Conservation (phyloP, 2,329 filamentous ascomycete species). For the Fusarium marasasianum region DNA sequence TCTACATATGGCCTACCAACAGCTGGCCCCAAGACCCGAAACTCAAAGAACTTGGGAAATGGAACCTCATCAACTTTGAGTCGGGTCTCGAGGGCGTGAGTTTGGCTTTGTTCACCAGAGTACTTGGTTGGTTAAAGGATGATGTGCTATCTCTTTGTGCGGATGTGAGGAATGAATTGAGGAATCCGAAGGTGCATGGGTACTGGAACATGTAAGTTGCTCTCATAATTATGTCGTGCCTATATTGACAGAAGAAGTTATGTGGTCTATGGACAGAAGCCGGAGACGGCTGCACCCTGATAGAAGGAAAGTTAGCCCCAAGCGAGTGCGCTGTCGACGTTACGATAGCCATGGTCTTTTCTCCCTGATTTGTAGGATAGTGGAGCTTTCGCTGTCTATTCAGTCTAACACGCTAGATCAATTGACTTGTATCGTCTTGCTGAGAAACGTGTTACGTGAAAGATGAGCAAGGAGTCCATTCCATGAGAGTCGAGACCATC, state of each 20-base stretch:
- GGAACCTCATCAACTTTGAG: slow-evolving; percentile 25
- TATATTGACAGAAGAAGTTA: not conserved
- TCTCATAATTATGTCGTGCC: accelerated
- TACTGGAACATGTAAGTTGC: slow-evolving; percentile 13
- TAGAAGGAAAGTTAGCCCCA: not conserved
- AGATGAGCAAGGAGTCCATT: not conserved
- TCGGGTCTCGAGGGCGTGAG: slow-evolving; percentile 17
- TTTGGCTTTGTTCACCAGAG: slow-evolving; percentile 24
- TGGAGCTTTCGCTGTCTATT: not conserved
- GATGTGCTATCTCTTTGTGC: slow-evolving; percentile 9
- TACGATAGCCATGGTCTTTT: not conserved
- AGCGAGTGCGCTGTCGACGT: not conserved
- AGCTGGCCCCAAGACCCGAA: slow-evolving; percentile 31
- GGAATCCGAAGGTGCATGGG: slow-evolving; percentile 7
- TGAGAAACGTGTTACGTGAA: not conserved
- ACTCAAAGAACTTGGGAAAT: slow-evolving; percentile 30
- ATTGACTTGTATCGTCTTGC: not conserved
- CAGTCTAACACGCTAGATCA: not conserved
- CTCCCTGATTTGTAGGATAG: too few species aligned
- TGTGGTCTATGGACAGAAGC: slow-evolving; percentile 5
- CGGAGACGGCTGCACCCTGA: not conserved
- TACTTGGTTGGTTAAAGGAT: slow-evolving; percentile 22
- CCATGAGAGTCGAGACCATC: not conserved
- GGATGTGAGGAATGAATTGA: slow-evolving; percentile 15
- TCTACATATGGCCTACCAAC: slow-evolving; percentile 31